Conservation (phyloP, 2,329 filamentous ascomycete species). For the Fusarium sp. region DNA sequence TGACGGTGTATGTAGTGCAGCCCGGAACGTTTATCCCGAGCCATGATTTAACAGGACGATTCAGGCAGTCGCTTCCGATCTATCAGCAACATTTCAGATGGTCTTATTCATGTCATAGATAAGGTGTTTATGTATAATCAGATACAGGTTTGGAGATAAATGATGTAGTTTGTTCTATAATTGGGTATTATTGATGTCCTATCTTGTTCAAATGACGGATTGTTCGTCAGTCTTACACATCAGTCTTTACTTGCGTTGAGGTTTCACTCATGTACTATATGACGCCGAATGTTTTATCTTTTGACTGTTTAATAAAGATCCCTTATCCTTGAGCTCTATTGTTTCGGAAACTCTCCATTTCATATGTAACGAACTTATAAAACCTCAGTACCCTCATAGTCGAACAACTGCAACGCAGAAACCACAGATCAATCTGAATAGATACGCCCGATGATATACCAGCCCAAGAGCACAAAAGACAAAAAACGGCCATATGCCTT, state of each 20-base stretch:
- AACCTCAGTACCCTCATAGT: too few species aligned
- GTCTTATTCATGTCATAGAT: background rate
- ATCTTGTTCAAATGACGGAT: background rate
- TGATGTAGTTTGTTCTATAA: background rate
- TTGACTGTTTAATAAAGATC: background rate
- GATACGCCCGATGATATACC: background rate
- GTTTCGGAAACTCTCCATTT: too few species aligned
- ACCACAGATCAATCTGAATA: background rate
- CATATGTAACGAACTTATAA: background rate
- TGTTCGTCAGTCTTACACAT: background rate
- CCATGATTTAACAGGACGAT: background rate
- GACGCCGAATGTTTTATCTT: background rate
- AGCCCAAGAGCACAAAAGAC: too few species aligned
- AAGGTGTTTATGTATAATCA: background rate
- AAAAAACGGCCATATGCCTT: background rate
- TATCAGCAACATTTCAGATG: background rate
- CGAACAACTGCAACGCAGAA: background rate
- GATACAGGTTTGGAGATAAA: background rate
- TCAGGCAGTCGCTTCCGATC: background rate
- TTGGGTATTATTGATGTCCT: background rate
- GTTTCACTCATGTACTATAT: background rate
- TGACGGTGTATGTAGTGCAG: constrained; percentile 2
- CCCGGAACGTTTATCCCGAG: constrained; percentile 22
- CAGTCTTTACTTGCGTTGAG: background rate
- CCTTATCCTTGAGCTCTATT: background rate